Conservation (phyloP, 2,329 filamentous ascomycete species). For the Thielaviopsis punctulata region DNA sequence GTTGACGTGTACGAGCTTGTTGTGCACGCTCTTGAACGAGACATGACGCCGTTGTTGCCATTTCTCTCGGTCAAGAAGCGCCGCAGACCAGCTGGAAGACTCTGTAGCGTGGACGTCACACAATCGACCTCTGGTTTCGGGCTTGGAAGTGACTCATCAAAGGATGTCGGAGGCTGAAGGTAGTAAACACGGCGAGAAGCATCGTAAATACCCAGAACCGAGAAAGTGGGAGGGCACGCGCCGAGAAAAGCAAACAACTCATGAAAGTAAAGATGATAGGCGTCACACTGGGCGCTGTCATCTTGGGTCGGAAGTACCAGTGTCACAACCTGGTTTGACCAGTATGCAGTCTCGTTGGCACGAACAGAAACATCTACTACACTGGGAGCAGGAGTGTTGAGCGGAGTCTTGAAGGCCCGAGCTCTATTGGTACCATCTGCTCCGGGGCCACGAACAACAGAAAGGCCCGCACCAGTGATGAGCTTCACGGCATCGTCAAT, state of each 20-base stretch:
- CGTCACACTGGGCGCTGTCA: conserved; percentile 8
- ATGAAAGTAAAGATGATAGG: conserved; percentile 8
- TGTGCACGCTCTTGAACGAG: not conserved
- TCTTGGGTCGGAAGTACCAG: conserved; percentile 8
- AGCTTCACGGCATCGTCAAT: conserved; percentile 11
- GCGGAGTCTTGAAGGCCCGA: conserved; percentile 4
- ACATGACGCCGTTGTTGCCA: not conserved
- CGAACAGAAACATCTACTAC: conserved; percentile 3
- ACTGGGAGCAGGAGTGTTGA: conserved; percentile 6
- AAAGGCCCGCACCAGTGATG: conserved; percentile 9
- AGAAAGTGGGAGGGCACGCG: conserved; percentile 8
- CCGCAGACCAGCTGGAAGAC: conserved; percentile 10
- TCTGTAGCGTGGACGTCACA: not conserved
- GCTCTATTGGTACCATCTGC: not conserved
- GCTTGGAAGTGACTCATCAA: not conserved
- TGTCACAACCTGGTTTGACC: conserved; percentile 7
- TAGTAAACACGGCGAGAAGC: conserved; percentile 11
- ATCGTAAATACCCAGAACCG: conserved; percentile 10
- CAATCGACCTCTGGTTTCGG: not conserved
- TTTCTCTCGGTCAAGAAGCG: conserved; percentile 8
- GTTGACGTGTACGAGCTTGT: not conserved
- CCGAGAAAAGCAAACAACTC: conserved; percentile 9
- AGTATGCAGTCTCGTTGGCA: not conserved
- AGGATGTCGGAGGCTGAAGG: conserved; percentile 10
- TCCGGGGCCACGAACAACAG: not conserved